Base-by-base conservation (phyloP, 306 rosid genomes). In the Castanea crenata region DNA sequence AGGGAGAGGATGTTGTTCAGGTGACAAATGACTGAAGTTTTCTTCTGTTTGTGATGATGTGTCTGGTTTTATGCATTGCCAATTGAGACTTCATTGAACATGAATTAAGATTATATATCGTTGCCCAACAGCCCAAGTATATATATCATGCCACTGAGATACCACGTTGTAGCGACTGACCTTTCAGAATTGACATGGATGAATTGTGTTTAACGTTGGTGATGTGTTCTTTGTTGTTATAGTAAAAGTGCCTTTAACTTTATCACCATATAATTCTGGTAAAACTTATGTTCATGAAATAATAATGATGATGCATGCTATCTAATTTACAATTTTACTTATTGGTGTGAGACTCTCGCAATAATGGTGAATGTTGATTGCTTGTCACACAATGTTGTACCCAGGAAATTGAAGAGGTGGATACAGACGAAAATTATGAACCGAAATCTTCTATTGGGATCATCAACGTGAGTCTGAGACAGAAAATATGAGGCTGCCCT, bases 1-100 rank as follows among this genome's bases (percentile, higher is more conserved):
- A 87, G 90, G 99, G 99, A 79, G 94, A 91, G 88, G 94, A 95
- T 79, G 98, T 95, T 72, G 99, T 95, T 72, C 99, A 95, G 99
- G 99, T 95, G 87, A 82, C 44, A 56, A 67, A 67, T 25, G 49
- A 71, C 55, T 76, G 74, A 18, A 67, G 13, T 21, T 21, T 20
- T 79, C 68, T 76, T 55, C 74, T 54, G 15, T 54, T 21, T 63
- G 41, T n/a, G 67, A 29, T 1, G 46, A 16, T 74, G 52, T 80
- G 49, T 54, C 49, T 74, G 16, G 44, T 58, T 69, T n/a, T 29
- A 27, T 34, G 52, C 41, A 67, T 35, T 67, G 52, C 52, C 16
- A 19, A 67, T 34, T 21, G 19, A 23, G 16, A 35, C 52, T 8
- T 67, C 52, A 18, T 67, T 23, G 10, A 23, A 67, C 29, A 10